Percentiles rank a stretch among this genome's conserved stretches.
Conservation (phyloP, 176 grass and related monocot species). For the Hsuehochloa calcarea region DNA sequence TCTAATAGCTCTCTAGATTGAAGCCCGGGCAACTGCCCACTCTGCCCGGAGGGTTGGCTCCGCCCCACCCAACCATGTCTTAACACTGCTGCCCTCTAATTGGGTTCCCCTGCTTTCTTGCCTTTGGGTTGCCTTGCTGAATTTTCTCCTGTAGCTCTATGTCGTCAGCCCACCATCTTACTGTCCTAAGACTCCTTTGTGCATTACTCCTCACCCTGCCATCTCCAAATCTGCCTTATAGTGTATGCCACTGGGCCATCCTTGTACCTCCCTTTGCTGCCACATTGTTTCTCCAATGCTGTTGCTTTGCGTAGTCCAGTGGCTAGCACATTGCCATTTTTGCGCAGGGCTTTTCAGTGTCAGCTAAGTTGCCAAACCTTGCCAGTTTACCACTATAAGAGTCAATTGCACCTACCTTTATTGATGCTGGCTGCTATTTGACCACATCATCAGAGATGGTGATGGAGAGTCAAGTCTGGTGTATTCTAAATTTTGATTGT, state of each 20-base stretch:
- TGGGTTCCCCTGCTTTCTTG: neutral
- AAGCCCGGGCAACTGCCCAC: no score
- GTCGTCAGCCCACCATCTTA: neutral
- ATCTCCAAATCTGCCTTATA: neutral
- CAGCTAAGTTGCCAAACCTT: neutral
- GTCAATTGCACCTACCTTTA: neutral
- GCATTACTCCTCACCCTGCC: neutral
- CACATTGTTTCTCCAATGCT: neutral
- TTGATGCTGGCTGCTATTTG: neutral
- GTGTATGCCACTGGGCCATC: neutral
- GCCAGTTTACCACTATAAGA: neutral
- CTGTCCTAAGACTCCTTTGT: neutral
- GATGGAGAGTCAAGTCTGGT: neutral
- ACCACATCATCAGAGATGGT: neutral
- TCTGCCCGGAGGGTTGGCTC: no score
- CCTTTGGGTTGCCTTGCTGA: neutral
- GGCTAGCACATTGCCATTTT: neutral
- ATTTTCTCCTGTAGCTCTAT: neutral
- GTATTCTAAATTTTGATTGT: constrained; percentile 1
- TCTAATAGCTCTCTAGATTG: no score
- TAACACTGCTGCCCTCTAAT: neutral
- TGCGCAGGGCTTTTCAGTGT: neutral
- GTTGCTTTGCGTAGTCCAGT: neutral
- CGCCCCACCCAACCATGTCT: constrained; percentile 1
- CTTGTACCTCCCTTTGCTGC: neutral